Evolutionary conservation across 179 eudicot genomes (phyloP), one percentile per base, ranked within the genome.

Genomic region (Drosera spatulata): DNA sequence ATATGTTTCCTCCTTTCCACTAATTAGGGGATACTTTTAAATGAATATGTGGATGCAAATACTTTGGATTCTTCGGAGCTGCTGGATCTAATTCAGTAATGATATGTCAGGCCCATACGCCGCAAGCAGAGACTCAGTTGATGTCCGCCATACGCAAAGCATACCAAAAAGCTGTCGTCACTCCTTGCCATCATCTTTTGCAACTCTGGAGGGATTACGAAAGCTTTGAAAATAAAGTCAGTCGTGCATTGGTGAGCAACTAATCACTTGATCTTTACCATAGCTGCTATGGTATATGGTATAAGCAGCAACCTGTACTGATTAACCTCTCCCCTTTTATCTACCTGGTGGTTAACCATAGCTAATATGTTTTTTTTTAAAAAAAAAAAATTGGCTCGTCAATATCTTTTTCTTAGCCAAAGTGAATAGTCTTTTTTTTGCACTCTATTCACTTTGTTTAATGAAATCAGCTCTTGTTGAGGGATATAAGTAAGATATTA

Each of bases 131-230:
- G 71, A 83, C 96, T 22, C 99, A 90, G 38, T 74, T 94, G 59
- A 85, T 94, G 97, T 87, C 73, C 67, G 64, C 85, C 61, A 74
- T 94, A 13, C 83, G 99, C 41, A 94, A 82, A 73, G 80, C 75
- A 56, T 94, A 90, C 65, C 99, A 94, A 71, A 94, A 75, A 75
- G 96, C 99, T 64, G 75, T 94, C 64, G 75, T 94, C 46, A 94
- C 88, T 69, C 99, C 99, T 13, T 85, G 82, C 56, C 96, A 90
- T 68, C 91, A 83, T 68, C 75, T 87, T 53, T 97, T 90, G 60
- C 99, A 94, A 68, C 87, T 90, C 51, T 94, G 99, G 99, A 87
- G 79, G 75, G 97, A 90, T 63, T 94, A 94, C 69, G 99, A 94
- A 66, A 87, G 70, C 72, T 94, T 90, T 77, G 99, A 94, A 75